A percentile compares a stretch with the other conserved stretches of the same genome.
Evolutionary conservation across 345 rosid genomes (phyloP).

Genomic region (Heritiera fomes): DNA sequence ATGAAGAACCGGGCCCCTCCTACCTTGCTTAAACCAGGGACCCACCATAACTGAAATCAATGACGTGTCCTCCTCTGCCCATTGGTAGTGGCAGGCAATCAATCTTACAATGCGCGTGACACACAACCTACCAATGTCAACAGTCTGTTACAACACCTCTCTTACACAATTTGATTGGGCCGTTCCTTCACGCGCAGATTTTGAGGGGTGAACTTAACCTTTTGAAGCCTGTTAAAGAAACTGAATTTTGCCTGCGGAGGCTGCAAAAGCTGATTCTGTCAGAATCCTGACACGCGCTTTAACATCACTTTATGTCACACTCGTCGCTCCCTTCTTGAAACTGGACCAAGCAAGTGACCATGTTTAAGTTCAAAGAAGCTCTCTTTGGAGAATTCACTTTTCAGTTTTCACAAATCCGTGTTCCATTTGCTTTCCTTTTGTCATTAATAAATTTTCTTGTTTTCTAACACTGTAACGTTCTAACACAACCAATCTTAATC

Average conservation of each 20-base stretch:
- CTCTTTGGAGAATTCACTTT: background rate
- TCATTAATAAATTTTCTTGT: background rate
- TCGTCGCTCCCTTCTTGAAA: background rate
- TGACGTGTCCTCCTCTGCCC: constrained; percentile 6
- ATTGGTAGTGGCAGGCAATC: background rate
- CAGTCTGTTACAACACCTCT: background rate
- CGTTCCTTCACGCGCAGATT: constrained; percentile 7
- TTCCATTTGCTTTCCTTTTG: background rate
- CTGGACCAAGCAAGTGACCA: background rate
- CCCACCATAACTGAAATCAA: constrained; percentile 10
- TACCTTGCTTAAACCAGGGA: background rate
- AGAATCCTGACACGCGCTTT: constrained; percentile 38
- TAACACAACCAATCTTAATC: background rate
- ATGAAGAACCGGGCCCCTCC: background rate
- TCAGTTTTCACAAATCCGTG: background rate
- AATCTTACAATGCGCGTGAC: constrained; percentile 12
- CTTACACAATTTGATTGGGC: background rate
- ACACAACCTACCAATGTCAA: background rate
- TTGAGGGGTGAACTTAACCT: background rate
- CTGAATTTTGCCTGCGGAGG: constrained; percentile 22
- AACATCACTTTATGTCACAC: constrained; percentile 24
- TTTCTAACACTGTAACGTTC: background rate
- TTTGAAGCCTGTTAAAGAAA: background rate
- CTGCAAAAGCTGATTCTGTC: constrained; percentile 33
- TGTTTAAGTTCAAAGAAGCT: constrained; percentile 1